A percentile compares a stretch with the other conserved stretches of the same genome.
Conservation (phyloP, 2,329 filamentous ascomycete species). For the Berkeleyomyces rouxiae region DNA sequence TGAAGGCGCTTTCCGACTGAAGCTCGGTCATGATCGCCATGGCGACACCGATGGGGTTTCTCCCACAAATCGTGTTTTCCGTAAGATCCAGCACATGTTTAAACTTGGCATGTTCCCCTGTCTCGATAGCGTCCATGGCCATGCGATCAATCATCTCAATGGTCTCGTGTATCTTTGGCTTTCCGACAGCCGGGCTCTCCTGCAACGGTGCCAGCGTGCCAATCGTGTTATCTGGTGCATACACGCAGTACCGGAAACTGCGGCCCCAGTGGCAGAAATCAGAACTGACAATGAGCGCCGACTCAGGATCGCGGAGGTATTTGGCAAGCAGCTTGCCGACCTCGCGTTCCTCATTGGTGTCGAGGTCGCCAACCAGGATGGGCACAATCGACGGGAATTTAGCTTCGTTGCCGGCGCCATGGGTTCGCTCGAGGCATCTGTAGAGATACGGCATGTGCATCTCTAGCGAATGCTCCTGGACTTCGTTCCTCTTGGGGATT, state of each 20-base stretch:
- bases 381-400: constrained; percentile 63
- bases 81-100: constrained; percentile 52
- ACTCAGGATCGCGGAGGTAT: constrained; percentile 58
- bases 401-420: constrained; percentile 25
- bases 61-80: constrained; percentile 81
- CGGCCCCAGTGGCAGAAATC: constrained; percentile 96
- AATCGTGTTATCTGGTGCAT: constrained; percentile 32
- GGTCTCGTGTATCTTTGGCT: constrained; percentile 58
- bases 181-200: constrained; percentile 12
- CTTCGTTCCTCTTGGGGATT: constrained; percentile 52
- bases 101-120: constrained; percentile 55
- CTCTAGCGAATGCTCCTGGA: constrained; percentile 82
- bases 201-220: constrained; percentile 26
- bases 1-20: constrained; percentile 40
- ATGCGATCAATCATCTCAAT: constrained; percentile 65
- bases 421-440: constrained; percentile 45
- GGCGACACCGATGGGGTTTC: constrained; percentile 83
- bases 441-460: constrained; percentile 94
- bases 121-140: constrained; percentile 72
- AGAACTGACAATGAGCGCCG: constrained; percentile 76
- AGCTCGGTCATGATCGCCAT: constrained; percentile 73
- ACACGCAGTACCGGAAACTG: constrained; percentile 71
- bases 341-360: constrained; percentile 43
- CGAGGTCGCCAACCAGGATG: constrained; percentile 68
- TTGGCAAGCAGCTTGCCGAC: constrained; percentile 58